A percentile compares a stretch with the other conserved stretches of the same genome.
Conservation (phyloP, 768 basidiomycete species). For the Suillus lakei region DNA sequence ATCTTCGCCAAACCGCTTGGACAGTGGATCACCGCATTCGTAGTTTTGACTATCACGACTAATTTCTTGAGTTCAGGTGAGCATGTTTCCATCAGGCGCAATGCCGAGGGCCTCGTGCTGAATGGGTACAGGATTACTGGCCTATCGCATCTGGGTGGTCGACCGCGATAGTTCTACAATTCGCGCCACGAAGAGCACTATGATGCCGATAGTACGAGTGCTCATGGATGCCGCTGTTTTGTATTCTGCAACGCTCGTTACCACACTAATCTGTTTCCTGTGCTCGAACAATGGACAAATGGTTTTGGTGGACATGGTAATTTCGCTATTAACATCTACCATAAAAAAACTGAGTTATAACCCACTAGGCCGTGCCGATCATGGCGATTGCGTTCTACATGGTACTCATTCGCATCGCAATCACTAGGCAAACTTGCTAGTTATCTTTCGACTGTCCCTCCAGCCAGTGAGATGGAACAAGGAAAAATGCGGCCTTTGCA, state of each 20-base stretch:
- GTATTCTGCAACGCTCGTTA: conserved; percentile 11
- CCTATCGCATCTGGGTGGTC: conserved; percentile 14
- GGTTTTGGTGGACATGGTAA: conserved; percentile 11
- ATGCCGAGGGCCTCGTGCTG: neutral
- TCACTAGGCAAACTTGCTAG: neutral
- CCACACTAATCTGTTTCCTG: conserved; percentile 10
- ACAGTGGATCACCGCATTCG: conserved; percentile 13
- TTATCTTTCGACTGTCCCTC: neutral
- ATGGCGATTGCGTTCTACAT: conserved; percentile 14
- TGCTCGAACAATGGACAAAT: conserved; percentile 9
- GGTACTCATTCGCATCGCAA: conserved; percentile 9
- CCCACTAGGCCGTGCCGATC: conserved; percentile 2
- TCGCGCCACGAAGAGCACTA: neutral
- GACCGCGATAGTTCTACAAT: neutral
- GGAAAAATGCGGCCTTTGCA: neutral
- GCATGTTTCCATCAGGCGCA: neutral
- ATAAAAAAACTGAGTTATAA: neutral
- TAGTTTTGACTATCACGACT: conserved; percentile 4
- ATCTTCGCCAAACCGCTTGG: conserved; percentile 8
- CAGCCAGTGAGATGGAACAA: neutral
- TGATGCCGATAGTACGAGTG: conserved; percentile 8
- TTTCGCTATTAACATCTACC: neutral
- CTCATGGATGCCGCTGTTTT: conserved; percentile 10
- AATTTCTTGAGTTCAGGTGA: conserved; percentile 12
- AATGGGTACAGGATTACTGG: conserved; percentile 9